phyloP scores from a whole-genome alignment of 306 rosid species.

The Rubus idaeus region DNA sequence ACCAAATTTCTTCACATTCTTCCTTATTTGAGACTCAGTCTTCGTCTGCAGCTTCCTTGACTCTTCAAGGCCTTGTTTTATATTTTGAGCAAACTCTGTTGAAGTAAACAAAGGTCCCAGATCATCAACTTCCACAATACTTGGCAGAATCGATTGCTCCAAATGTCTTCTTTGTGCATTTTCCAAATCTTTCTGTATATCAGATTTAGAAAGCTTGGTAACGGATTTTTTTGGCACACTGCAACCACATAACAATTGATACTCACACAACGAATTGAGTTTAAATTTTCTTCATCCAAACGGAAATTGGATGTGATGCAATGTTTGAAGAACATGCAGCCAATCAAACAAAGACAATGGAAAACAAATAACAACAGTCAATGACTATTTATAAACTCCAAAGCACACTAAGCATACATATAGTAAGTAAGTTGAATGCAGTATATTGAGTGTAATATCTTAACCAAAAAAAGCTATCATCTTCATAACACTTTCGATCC shows the following conservation, averaged over 20 bases:
- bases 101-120: slow-evolving; percentile 59
- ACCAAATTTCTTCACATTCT: slow-evolving; percentile 64
- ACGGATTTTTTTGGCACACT: slow-evolving; percentile 47
- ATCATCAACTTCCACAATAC: slow-evolving; percentile 63
- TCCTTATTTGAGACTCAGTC: slow-evolving; percentile 60
- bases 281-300: slow-evolving; percentile 23
- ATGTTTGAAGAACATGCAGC: not conserved
- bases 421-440: not conserved
- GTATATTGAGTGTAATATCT: not conserved
- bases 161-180: slow-evolving; percentile 60
- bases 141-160: slow-evolving; percentile 74
- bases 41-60: slow-evolving; percentile 72
- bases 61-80: slow-evolving; percentile 62
- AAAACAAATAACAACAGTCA: not conserved
- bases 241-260: slow-evolving; percentile 45
- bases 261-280: slow-evolving; percentile 29
- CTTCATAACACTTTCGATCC: not conserved
- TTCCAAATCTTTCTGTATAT: slow-evolving; percentile 79
- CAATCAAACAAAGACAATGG: not conserved
- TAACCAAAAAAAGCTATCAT: not conserved
- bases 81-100: slow-evolving; percentile 52
- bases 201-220: slow-evolving; percentile 68
- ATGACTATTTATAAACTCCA: not conserved
- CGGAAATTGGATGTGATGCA: not conserved
- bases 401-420: not conserved